phyloP scores from a whole-genome alignment of 1,284 basidiomycete genomes.

The Mycena citricolor region DNA sequence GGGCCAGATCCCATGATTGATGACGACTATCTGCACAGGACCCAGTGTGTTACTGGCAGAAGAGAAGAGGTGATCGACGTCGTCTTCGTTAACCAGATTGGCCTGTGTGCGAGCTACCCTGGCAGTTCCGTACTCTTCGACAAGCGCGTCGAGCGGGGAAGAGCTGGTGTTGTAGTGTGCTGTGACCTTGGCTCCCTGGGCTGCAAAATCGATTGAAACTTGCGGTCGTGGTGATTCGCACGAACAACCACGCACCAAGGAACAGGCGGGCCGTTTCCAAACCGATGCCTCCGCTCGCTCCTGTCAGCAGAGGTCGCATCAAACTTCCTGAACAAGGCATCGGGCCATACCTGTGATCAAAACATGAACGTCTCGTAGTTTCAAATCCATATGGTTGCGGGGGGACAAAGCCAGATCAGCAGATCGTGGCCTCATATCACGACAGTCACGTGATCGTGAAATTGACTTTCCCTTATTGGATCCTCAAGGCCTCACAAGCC shows the following conservation, averaged over 20 bases:
- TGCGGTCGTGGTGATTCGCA: too few relatives aligned
- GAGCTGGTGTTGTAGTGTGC: constrained; percentile 69
- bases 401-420: too few relatives aligned
- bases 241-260: constrained; percentile 47
- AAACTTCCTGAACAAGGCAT: not conserved
- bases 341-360: constrained; percentile 40
- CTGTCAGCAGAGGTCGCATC: constrained; percentile 31
- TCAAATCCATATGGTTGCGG: constrained; percentile 42
- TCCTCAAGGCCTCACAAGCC: too few relatives aligned
- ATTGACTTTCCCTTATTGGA: too few relatives aligned
- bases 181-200: constrained; percentile 68
- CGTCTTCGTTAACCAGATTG: constrained; percentile 33
- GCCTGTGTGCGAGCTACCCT: constrained; percentile 49
- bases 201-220: constrained; percentile 33
- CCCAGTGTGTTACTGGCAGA: constrained; percentile 34
- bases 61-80: constrained; percentile 48
- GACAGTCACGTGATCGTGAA: too few relatives aligned
- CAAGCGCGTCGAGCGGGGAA: constrained; percentile 44
- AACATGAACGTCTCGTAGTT: constrained; percentile 40
- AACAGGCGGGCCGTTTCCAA: constrained; percentile 55
- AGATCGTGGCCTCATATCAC: too few relatives aligned
- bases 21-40: constrained; percentile 52
- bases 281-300: constrained; percentile 70
- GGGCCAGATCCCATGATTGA: constrained; percentile 66
- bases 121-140: constrained; percentile 36